Percentiles rank a stretch among this genome's conserved stretches.
These are phyloP conservation scores for Ilex aquifolium DNA, from an alignment of 257 asterid genomes.

Conservation along the genomic window DNA sequence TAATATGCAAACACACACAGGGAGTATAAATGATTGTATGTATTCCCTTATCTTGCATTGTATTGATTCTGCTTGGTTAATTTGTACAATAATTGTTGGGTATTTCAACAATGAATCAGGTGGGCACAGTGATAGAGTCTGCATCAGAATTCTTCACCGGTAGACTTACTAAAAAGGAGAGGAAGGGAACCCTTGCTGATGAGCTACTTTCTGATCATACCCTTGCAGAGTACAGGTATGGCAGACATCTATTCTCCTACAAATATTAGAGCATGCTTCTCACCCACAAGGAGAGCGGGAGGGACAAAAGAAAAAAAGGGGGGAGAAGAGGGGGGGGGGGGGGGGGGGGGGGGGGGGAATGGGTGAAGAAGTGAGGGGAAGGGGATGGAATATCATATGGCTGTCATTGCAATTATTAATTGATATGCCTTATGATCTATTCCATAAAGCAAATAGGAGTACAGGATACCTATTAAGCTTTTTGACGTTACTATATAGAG, in stretches of 20 bases:
- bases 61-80: too few species aligned
- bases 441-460: not conserved
- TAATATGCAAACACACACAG: not conserved
- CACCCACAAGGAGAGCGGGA: too few species aligned
- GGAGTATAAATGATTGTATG: not conserved
- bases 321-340: too few species aligned
- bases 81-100: conserved; percentile 4
- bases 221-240: conserved; percentile 54
- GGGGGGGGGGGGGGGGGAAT: too few species aligned
- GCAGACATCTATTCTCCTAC: not conserved
- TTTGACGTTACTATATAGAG: too few species aligned
- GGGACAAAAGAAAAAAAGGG: too few species aligned
- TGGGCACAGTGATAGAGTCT: conserved; percentile 85
- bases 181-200: conserved; percentile 76
- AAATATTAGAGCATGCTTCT: too few species aligned
- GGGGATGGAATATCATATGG: not conserved
- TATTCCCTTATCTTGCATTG: too few species aligned
- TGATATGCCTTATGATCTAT: not conserved
- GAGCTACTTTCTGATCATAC: conserved; percentile 68
- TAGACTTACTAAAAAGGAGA: conserved; percentile 90
- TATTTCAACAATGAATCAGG: conserved; percentile 37
- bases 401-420: not conserved
- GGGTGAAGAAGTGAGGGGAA: too few species aligned
- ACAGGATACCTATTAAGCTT: too few species aligned
- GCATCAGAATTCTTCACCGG: conserved; percentile 62